These are phyloP conservation scores for Verticillium alfalfae DNA, from an alignment of 2,329 filamentous ascomycete species.

Conservation along the genomic window DNA sequence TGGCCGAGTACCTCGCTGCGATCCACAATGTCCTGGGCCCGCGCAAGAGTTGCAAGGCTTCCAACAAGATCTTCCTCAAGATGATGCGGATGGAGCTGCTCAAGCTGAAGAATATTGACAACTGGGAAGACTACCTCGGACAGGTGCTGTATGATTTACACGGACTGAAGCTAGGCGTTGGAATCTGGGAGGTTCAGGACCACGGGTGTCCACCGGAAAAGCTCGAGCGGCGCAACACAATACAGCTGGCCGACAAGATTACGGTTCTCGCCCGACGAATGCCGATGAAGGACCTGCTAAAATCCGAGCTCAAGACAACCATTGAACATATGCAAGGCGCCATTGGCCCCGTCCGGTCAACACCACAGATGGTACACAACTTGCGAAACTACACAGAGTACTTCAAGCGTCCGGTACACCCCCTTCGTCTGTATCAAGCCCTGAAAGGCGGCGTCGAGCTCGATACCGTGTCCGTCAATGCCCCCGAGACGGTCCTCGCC, in stretches of 20 bases:
- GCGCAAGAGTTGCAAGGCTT: conserved; percentile 77
- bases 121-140: conserved; percentile 80
- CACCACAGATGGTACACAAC: conserved; percentile 80
- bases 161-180: conserved; percentile 69
- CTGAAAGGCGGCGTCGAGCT: conserved; percentile 72
- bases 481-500: conserved; percentile 66
- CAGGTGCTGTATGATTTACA: conserved; percentile 82
- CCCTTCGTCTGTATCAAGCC: conserved; percentile 72
- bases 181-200: conserved; percentile 63
- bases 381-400: conserved; percentile 75
- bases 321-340: conserved; percentile 92
- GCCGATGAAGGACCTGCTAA: conserved; percentile 84
- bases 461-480: conserved; percentile 63
- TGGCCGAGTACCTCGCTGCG: conserved; percentile 73
- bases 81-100: conserved; percentile 84
- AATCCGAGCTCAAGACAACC: conserved; percentile 81
- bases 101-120: conserved; percentile 67
- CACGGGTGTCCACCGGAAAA: conserved; percentile 75
- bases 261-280: conserved; percentile 76
- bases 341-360: conserved; percentile 73
- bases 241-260: conserved; percentile 78
- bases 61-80: conserved; percentile 83
- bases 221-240: conserved; percentile 73
- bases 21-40: conserved; percentile 81
- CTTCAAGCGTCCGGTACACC: conserved; percentile 78